These are phyloP conservation scores for Serendipita sp. DNA, from an alignment of 768 basidiomycete genomes.

Conservation along the genomic window DNA sequence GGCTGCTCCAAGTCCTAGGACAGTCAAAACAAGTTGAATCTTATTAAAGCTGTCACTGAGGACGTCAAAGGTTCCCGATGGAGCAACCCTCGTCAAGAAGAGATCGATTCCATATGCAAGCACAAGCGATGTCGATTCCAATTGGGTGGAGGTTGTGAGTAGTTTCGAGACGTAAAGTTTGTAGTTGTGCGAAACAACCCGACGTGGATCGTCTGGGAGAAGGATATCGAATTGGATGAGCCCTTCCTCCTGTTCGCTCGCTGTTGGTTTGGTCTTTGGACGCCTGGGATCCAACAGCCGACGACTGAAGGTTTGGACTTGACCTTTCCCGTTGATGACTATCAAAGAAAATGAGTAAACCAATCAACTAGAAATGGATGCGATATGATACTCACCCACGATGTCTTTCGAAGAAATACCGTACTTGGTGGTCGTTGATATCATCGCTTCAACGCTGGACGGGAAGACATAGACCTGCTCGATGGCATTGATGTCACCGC, in stretches of 20 bases:
- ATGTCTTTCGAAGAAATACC: conserved; percentile 80
- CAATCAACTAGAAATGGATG: background rate
- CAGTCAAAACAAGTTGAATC: conserved; percentile 71
- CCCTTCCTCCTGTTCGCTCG: conserved; percentile 70
- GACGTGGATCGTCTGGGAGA: conserved; percentile 48
- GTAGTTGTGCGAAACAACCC: conserved; percentile 41
- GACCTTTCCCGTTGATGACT: conserved; percentile 68
- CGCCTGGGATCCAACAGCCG: conserved; percentile 70
- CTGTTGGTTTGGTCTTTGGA: conserved; percentile 58
- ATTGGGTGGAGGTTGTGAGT: conserved; percentile 18
- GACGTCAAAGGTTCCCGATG: conserved; percentile 85
- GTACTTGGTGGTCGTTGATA: conserved; percentile 69
- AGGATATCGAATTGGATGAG: conserved; percentile 75
- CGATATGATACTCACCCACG: conserved; percentile 42
- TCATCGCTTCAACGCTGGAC: conserved; percentile 48
- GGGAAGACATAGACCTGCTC: conserved; percentile 62
- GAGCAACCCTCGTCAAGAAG: conserved; percentile 71
- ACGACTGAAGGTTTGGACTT: conserved; percentile 59
- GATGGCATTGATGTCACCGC: conserved; percentile 36
- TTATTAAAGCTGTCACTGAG: conserved; percentile 90
- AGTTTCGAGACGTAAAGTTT: background rate
- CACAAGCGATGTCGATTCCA: conserved; percentile 85
- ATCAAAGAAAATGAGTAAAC: background rate
- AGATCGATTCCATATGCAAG: conserved; percentile 80
- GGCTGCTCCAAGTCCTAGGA: conserved; percentile 52